Base-by-base conservation (phyloP, 768 basidiomycete species). In the Pleurotus pulmonarius region DNA sequence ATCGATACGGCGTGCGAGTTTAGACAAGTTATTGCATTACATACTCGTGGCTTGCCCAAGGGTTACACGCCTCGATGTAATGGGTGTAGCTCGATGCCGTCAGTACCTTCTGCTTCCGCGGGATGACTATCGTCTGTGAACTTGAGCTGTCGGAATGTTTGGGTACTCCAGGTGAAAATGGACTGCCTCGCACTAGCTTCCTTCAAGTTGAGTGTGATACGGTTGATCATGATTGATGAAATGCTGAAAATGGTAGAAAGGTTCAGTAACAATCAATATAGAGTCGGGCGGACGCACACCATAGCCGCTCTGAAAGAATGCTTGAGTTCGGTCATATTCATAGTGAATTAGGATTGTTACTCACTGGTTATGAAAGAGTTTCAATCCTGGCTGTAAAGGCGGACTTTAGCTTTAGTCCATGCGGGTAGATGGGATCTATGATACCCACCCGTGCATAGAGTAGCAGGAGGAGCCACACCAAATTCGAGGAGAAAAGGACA, bases 401-500 rank as follows among this genome's bases (percentile, higher is more conserved):
- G n/a, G n/a, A n/a, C n/a, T n/a, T 7, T 8, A 4, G 29, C 13
- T 22, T 6, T 13, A 15, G 43, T 15, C 11, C 8, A 3, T n/a
- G 20, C 15, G 26, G 5, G 34, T 9, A 49, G 4, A 46, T 7
- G 29, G 7, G 12, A 29, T 11, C 22, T 24, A 6, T 29, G 26
- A 29, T 29, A n/a, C 58, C 45, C 24, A 61, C 61, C 6, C 55
- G 62, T 34, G 58, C 61, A 22, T 63, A 44, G 7, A 64, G 45
- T 0, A 59, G 16, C 13, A 62, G 56, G 1, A 62, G 54, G n/a
- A 62, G 58, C 63, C 63, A 64, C 2, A 61, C 49, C 25, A 63
- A 57, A 39, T 64, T 64, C 7, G 61, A 62, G 0, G 63, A 62
- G 18, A 64, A 64, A 6, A 64, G 56, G 13, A 63, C 60, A 8